Evolutionary conservation across 371 early-diverging fungal species (phyloP).

Genomic region (Ecytonucleospora hepatopenaei): DNA sequence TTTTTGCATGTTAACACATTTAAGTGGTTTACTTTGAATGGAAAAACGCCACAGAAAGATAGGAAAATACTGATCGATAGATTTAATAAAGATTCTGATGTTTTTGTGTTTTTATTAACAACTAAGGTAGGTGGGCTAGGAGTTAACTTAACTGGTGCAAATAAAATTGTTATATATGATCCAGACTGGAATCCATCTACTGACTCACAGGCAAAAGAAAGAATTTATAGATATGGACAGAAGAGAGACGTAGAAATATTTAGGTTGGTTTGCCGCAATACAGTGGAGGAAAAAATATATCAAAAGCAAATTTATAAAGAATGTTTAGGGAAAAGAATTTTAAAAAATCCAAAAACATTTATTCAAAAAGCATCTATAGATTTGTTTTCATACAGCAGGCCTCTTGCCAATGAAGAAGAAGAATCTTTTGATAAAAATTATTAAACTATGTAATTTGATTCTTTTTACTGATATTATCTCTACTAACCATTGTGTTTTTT

Average conservation of each 20-base stretch:
- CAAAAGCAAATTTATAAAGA: conserved; percentile 71
- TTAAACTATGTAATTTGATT: background rate
- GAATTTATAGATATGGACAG: conserved; percentile 87
- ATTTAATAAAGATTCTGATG: conserved; percentile 63
- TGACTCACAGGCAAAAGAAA: conserved; percentile 83
- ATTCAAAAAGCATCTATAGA: conserved; percentile 64
- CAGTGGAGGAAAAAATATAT: conserved; percentile 68
- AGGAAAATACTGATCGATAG: conserved; percentile 70
- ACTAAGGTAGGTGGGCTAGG: conserved; percentile 91
- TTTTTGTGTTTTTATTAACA: conserved; percentile 78
- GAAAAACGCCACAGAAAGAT: conserved; percentile 69
- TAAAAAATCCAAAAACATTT: conserved; percentile 78
- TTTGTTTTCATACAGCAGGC: conserved; percentile 65
- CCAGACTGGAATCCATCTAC: conserved; percentile 95
- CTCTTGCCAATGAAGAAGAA: conserved; percentile 28
- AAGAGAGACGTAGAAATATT: conserved; percentile 75
- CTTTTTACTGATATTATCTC: conserved; percentile 27
- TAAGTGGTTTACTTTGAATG: conserved; percentile 77
- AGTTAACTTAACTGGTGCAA: conserved; percentile 79
- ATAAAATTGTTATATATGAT: conserved; percentile 84
- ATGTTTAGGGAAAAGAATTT: conserved; percentile 77
- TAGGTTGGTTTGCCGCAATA: conserved; percentile 81
- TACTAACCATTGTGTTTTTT: conserved; percentile 32
- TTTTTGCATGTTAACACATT: conserved; percentile 59
- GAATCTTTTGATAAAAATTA: background rate